These are phyloP conservation scores for Nigrospora oryzae DNA, from an alignment of 2,329 filamentous ascomycete species.

Conservation along the genomic window DNA sequence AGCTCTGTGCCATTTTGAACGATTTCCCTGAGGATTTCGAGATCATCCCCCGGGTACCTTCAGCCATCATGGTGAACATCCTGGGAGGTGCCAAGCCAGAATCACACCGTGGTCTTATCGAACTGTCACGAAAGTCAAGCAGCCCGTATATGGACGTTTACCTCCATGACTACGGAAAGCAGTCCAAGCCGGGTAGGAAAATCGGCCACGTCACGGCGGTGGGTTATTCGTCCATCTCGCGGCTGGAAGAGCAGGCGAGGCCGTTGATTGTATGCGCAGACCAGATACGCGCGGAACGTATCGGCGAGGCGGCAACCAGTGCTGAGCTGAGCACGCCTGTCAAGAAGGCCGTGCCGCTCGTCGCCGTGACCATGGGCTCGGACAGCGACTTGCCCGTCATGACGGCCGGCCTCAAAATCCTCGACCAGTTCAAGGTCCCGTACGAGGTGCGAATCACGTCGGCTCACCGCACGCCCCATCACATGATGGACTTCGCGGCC, in stretches of 20 bases:
- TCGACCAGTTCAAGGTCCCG: conserved; percentile 63
- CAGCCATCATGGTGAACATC: conserved; percentile 73
- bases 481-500: conserved; percentile 60
- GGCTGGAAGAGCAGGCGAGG: conserved; percentile 50
- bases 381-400: conserved; percentile 68
- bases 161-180: conserved; percentile 89
- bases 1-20: conserved; percentile 76
- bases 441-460: conserved; percentile 70
- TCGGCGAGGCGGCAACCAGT: conserved; percentile 27
- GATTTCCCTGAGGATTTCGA: conserved; percentile 44
- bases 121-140: conserved; percentile 34
- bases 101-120: conserved; percentile 48
- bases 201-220: conserved; percentile 91
- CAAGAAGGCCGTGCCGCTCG: conserved; percentile 39
- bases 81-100: conserved; percentile 59
- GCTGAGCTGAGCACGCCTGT: background rate
- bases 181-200: conserved; percentile 78
- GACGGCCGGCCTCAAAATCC: conserved; percentile 54
- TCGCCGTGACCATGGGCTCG: conserved; percentile 78
- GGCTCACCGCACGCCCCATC: conserved; percentile 65
- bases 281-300: conserved; percentile 45
- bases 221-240: conserved; percentile 56
- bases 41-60: conserved; percentile 50
- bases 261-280: conserved; percentile 62
- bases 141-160: conserved; percentile 38